Evolutionary conservation across 495 filamentous ascomycete species (phyloP).

Genomic region (Margaritispora aquatica): DNA sequence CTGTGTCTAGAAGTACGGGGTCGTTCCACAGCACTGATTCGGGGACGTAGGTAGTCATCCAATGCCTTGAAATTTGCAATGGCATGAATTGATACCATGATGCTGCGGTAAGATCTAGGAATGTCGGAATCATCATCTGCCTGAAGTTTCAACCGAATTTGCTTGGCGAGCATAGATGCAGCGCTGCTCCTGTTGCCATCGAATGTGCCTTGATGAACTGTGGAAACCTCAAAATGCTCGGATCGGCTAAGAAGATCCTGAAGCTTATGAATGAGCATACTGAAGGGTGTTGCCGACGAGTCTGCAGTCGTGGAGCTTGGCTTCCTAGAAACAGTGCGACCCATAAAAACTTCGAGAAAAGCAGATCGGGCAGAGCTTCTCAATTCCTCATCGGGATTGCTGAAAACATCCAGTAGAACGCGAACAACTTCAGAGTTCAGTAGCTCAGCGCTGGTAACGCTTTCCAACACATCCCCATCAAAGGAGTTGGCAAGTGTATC

Average conservation of each 20-base stretch:
- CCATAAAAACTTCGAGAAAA: constrained; percentile 96
- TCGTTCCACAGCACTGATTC: constrained; percentile 79
- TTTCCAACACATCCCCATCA: constrained; percentile 77
- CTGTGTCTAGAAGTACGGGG: constrained; percentile 60
- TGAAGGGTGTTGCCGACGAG: constrained; percentile 75
- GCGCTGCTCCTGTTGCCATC: constrained; percentile 90
- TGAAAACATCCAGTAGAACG: constrained; percentile 75
- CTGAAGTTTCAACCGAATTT: constrained; percentile 81
- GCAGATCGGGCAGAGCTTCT: constrained; percentile 63
- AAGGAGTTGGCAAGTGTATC: constrained; percentile 78
- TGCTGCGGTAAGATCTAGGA: constrained; percentile 75
- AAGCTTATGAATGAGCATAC: constrained; percentile 85
- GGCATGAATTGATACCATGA: constrained; percentile 97
- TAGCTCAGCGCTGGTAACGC: constrained; percentile 94
- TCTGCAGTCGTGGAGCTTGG: constrained; percentile 55
- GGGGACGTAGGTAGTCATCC: constrained; percentile 90
- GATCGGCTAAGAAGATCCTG: constrained; percentile 94
- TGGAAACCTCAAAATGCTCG: constrained; percentile 96
- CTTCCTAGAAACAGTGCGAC: constrained; percentile 52
- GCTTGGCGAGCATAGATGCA: constrained; percentile 93
- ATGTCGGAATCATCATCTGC: constrained; percentile 90
- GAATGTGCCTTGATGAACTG: constrained; percentile 86
- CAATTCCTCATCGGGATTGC: constrained; percentile 50
- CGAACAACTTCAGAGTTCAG: constrained; percentile 85
- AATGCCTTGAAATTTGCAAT: constrained; percentile 97